Evolutionary conservation across 2,329 filamentous ascomycete genomes (phyloP).

Genomic region (Colletotrichum tamarilloi): DNA sequence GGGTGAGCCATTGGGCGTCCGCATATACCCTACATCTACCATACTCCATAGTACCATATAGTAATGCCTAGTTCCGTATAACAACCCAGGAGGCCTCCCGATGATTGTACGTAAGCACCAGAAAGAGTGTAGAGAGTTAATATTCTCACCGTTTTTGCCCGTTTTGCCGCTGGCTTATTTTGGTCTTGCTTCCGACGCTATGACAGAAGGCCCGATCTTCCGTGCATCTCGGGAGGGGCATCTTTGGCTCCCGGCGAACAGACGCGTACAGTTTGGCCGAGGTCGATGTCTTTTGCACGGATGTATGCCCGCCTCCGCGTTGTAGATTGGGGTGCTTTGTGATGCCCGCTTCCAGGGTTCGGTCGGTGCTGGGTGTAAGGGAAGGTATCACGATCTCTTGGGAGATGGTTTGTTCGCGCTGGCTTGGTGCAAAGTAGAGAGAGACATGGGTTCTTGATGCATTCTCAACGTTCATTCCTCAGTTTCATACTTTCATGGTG

Average conservation of each 20-base stretch:
- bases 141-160: not conserved
- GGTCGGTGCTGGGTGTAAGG: no score
- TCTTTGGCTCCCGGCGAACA: not conserved
- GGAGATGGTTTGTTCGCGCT: no score
- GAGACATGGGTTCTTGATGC: no score
- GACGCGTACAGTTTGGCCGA: not conserved
- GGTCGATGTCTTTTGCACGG: not conserved
- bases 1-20: no score
- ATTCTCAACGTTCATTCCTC: no score
- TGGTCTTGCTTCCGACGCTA: not conserved
- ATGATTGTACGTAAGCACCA: not conserved
- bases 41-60: not conserved
- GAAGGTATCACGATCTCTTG: no score
- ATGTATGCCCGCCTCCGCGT: not conserved
- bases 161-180: not conserved
- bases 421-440: no score
- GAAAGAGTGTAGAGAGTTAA: no score
- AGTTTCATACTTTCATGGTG: no score
- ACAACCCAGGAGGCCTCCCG: not conserved
- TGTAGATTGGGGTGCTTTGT: not conserved
- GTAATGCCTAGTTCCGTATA: not conserved
- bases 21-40: not conserved
- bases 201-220: not conserved
- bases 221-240: not conserved
- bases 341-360: not conserved